Evolutionary conservation across 2,329 filamentous ascomycete genomes (phyloP).

Genomic region (Cercospora sp.): DNA sequence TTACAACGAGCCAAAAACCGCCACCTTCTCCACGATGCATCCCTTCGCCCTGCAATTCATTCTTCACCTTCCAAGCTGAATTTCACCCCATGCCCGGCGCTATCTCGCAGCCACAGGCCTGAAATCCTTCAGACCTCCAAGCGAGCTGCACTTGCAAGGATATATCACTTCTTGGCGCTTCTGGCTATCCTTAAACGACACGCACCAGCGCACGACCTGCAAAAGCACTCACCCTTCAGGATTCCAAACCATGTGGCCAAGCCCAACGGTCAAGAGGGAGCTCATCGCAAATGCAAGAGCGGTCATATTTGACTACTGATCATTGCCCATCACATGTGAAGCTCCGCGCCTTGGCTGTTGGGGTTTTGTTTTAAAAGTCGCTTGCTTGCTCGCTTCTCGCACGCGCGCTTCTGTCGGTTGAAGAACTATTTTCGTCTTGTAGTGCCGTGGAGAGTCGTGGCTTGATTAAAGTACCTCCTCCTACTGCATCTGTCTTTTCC

Average conservation of each 20-base stretch:
- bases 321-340: not conserved
- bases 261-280: not conserved
- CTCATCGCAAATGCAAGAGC: not conserved
- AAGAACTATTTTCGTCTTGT: not conserved
- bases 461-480: not conserved
- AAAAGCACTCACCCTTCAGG: not conserved
- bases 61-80: not conserved
- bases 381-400: not conserved
- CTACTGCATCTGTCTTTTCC: not conserved
- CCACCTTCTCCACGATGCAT: not conserved
- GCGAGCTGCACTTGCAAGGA: slow-evolving; percentile 7
- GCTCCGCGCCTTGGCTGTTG: not conserved
- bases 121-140: not conserved
- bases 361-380: not conserved
- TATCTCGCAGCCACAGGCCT: not conserved
- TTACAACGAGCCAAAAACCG: not conserved
- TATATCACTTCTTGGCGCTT: not conserved
- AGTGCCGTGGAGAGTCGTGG: not conserved
- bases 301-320: not conserved
- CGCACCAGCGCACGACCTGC: not conserved
- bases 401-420: not conserved
- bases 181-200: not conserved
- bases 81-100: not conserved
- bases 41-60: not conserved
- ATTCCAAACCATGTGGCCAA: not conserved